phyloP scores from a whole-genome alignment of 805 yeast species.

The Wickerhamomyces sydowiorum region DNA sequence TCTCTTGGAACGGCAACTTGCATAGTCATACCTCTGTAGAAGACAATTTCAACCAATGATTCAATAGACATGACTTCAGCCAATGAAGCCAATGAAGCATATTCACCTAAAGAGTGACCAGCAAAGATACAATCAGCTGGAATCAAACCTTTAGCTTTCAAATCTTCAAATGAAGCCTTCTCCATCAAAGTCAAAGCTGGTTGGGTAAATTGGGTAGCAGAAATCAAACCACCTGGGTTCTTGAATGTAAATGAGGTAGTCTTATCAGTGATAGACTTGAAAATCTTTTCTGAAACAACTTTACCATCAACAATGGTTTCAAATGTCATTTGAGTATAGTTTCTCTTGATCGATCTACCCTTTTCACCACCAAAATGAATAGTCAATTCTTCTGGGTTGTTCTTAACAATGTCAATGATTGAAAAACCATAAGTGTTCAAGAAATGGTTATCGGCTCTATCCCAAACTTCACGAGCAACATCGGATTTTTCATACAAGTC shows the following conservation, averaged over 20 bases:
- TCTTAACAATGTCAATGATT: slow-evolving; percentile 88
- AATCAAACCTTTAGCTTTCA: slow-evolving; percentile 91
- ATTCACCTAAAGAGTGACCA: slow-evolving; percentile 99
- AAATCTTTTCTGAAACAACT: slow-evolving; percentile 86
- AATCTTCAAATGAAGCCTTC: slow-evolving; percentile 97
- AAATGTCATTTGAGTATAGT: slow-evolving; percentile 95
- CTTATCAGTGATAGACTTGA: slow-evolving; percentile 79
- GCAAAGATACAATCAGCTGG: slow-evolving; percentile 94
- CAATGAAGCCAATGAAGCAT: slow-evolving; percentile 93
- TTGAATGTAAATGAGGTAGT: slow-evolving; percentile 84
- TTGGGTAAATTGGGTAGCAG: slow-evolving; percentile 98
- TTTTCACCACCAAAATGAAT: slow-evolving; percentile 97
- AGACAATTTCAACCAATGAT: slow-evolving; percentile 93
- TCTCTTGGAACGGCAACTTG: slow-evolving; percentile 99
- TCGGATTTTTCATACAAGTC: slow-evolving; percentile 86
- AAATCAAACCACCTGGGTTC: slow-evolving; percentile 90
- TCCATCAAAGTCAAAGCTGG: slow-evolving; percentile 99
- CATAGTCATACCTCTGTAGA: slow-evolving; percentile 99
- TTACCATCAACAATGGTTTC: slow-evolving; percentile 88
- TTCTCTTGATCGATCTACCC: slow-evolving; percentile 91
- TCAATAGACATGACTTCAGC: slow-evolving; percentile 99
- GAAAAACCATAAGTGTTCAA: slow-evolving; percentile 94
- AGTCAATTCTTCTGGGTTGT: slow-evolving; percentile 93
- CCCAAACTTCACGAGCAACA: slow-evolving; percentile 96
- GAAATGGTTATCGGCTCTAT: slow-evolving; percentile 93